These are phyloP conservation scores for Scopulariopsis brevicaulis DNA, from an alignment of 2,329 filamentous ascomycete genomes.

Conservation along the genomic window DNA sequence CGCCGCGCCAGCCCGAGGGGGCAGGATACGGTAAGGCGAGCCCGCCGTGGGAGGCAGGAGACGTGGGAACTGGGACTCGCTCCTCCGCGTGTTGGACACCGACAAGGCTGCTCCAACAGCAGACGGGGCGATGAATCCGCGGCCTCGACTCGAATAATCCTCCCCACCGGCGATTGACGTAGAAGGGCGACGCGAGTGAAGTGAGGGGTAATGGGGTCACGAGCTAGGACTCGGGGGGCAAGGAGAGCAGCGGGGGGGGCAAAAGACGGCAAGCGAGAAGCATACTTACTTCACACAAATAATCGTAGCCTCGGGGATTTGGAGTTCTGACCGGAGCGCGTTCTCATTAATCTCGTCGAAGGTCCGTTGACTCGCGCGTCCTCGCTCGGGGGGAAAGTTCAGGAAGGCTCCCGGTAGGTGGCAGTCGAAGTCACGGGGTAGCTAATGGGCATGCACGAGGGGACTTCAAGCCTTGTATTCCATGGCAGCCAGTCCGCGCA, in stretches of 20 bases:
- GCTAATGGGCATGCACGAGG: not conserved
- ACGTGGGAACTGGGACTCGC: not conserved
- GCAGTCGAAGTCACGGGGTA: not conserved
- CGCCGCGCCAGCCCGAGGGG: not conserved
- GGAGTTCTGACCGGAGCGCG: not conserved
- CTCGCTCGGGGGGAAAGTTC: not conserved
- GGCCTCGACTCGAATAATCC: not conserved
- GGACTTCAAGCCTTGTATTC: not conserved
- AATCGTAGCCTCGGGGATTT: not conserved
- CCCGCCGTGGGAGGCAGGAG: not conserved
- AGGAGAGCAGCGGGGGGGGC: not conserved
- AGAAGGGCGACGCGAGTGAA: not conserved
- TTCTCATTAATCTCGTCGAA: not conserved
- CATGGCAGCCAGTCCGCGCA: not conserved
- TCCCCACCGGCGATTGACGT: not conserved
- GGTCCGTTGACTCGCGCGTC: not conserved
- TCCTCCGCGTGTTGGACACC: not conserved
- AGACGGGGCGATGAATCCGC: not conserved
- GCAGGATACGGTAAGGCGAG: not conserved
- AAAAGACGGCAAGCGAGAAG: not conserved
- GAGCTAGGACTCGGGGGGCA: not conserved
- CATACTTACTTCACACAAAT: not conserved
- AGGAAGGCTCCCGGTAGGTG: not conserved
- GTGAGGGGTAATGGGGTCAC: not conserved
- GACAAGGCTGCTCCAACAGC: not conserved